Evolutionary conservation across 1,139 yeast species (phyloP), one percentile per base, ranked within the genome.

Genomic region (Kodamaea alishanica): DNA sequence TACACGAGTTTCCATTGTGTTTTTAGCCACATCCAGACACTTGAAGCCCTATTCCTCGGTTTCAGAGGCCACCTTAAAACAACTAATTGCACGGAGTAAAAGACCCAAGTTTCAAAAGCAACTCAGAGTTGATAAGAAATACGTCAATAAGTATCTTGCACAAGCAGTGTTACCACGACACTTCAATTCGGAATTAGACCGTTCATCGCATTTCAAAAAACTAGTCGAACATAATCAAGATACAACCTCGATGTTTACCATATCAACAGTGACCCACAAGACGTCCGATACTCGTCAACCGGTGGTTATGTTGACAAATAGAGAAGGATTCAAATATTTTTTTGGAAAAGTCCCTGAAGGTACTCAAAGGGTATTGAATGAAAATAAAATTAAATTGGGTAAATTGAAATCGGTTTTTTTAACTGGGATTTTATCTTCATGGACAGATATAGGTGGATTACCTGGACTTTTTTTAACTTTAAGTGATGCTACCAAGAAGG

Each of bases 281-380:
- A 79, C 85, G 0, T 63, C 72, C 37, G 90, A 84, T 46, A 70
- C 80, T 2, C 61, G 64, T 28, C 79, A 77, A 40, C 90, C 94
- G 0, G 61, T 82, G 15, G 50, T 85, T 9, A 60, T 79, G 58
- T 57, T 85, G 45, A 61, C 71, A 23, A 65, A 65, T 39, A 51
- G 68, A 35, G 70, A 72, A 22, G 83, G 92, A 8, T 72, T 73
- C 37, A 67, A 81, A 42, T 86, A 81, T 51, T 61, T 89, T 33
- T 75, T 92, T 55, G 98, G 98, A 2, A 79, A 82, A 41, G 61
- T 87, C 3, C 79, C 94, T 5, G 97, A 89, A 55, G 97, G 97
- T 1, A 65, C 89, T 0, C 98, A 92, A 57, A 68, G 98, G 49
- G 65, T 75, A 7, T 59, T 83, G 37, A 75, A 75, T 43, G 84